phyloP scores from a whole-genome alignment of 148 eudicot species.

The Fagopyrum esculentum region DNA sequence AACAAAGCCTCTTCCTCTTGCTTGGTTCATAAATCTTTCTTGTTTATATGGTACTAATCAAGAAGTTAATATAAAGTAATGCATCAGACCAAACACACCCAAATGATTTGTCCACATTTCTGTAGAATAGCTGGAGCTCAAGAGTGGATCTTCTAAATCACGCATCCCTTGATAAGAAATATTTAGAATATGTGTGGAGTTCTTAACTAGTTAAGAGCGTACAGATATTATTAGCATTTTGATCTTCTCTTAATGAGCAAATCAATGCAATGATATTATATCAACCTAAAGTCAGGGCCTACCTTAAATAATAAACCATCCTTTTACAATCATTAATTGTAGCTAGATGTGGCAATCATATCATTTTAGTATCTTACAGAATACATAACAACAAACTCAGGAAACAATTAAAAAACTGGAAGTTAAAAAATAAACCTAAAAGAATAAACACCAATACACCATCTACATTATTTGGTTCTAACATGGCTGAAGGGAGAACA shows the following conservation, averaged over 20 bases:
- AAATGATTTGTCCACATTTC: neutral
- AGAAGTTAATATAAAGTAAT: neutral
- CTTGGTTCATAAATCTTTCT: neutral
- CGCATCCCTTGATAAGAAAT: too few species aligned
- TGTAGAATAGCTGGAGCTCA: neutral
- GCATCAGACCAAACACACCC: neutral
- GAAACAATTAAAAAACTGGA: neutral
- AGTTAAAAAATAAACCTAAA: neutral
- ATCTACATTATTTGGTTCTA: neutral
- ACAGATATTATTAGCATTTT: neutral
- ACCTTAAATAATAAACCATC: neutral
- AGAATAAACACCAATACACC: neutral
- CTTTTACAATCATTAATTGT: neutral
- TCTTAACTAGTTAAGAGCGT: neutral
- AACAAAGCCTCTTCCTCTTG: neutral
- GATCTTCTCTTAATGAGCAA: neutral
- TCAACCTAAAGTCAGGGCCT: neutral
- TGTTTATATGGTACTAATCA: neutral
- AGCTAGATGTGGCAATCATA: neutral
- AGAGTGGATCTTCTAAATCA: neutral
- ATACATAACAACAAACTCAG: neutral
- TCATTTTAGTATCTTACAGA: neutral
- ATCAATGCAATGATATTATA: neutral
- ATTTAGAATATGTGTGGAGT: too few species aligned
- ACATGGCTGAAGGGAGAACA: slow-evolving; percentile 5